Base-by-base conservation (phyloP, 2,329 filamentous ascomycete species). In the Penicillium freii region DNA sequence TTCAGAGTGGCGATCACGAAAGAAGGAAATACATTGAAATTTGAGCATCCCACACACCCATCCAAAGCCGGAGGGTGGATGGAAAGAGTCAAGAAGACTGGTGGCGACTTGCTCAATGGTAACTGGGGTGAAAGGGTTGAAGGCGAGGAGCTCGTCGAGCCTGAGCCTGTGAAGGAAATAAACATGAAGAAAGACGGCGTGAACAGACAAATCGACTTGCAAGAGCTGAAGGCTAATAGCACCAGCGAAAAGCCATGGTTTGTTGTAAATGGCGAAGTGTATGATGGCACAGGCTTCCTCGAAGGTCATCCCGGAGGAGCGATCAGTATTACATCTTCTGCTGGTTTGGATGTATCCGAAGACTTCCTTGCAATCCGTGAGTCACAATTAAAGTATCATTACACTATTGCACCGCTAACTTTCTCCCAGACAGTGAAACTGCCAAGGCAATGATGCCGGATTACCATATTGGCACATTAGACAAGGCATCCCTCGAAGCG, bases 281-380 rank as follows among this genome's bases (percentile, higher is more conserved):
- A 95, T 66, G 88, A 96, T 67, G 92, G 92, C 5, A 92, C 89
- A 0, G 75, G 77, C 2, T 97, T 94, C 70, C 77, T 97, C 15
- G 84, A 91, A 60, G 88, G 81, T 0, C 92, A 97, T 71, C 92
- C 92, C 0, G 92, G 92, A 51, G 92, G 92, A 50, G 91, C 90
- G 3, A 85, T 89, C 62, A 94, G 90, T 67, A 96, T 97, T 69
- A 82, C 88, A 52, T 87, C 87, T 29, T 90, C 88, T 3, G 92
- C 91, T n/a, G 91, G 87, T 0, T 80, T 90, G 66, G 92, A 97
- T 73, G 84, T 84, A 10, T 89, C 89, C 0, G 92, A 96, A 67
- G 92, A 97, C 65, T 97, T 96, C 71, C 84, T 95, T 77, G 88
- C 90, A 15, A 97, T 97, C 66, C 92, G 90, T 93, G 80, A 81